Conservation (phyloP, 257 asterid genomes). For the Sherardia arvensis region DNA sequence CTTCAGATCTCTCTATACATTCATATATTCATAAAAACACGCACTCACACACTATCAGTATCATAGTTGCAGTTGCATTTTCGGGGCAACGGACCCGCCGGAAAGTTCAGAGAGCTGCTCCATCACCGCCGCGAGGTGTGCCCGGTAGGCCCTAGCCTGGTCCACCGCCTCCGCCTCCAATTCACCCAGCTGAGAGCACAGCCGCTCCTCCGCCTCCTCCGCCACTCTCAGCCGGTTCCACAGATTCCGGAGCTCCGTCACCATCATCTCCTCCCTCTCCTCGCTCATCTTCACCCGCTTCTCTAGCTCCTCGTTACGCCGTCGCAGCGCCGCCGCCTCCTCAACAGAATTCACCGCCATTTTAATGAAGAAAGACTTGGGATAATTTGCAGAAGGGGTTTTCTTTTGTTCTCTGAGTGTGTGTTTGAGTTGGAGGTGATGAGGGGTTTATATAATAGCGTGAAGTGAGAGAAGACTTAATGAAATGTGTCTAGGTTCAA, state of each 20-base stretch:
- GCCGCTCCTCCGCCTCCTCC: slow-evolving; percentile 87
- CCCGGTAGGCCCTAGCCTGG: slow-evolving; percentile 46
- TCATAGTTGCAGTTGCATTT: neutral
- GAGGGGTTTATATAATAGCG: neutral
- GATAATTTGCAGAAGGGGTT: neutral
- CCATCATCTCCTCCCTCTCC: slow-evolving; percentile 58
- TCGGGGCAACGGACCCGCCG: slow-evolving; percentile 6
- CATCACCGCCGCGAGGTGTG: slow-evolving; percentile 30
- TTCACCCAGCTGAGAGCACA: slow-evolving; percentile 75
- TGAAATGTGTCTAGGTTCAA: slow-evolving; percentile 54
- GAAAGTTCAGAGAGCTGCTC: slow-evolving; percentile 37
- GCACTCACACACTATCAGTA: neutral
- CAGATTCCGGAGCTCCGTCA: slow-evolving; percentile 31
- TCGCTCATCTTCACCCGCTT: slow-evolving; percentile 37
- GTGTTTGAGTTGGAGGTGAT: neutral
- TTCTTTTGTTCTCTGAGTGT: neutral
- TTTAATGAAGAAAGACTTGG: no score
- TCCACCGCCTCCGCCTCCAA: slow-evolving; percentile 75
- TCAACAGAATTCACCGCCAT: neutral
- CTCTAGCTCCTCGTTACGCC: slow-evolving; percentile 59
- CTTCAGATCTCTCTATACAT: neutral
- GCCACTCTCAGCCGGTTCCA: slow-evolving; percentile 52
- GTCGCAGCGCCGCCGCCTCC: neutral
- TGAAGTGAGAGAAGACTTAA: neutral
- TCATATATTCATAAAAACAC: neutral